Conservation (phyloP, 352 stramenopile genomes). For the Phytopythium oedochilum region DNA sequence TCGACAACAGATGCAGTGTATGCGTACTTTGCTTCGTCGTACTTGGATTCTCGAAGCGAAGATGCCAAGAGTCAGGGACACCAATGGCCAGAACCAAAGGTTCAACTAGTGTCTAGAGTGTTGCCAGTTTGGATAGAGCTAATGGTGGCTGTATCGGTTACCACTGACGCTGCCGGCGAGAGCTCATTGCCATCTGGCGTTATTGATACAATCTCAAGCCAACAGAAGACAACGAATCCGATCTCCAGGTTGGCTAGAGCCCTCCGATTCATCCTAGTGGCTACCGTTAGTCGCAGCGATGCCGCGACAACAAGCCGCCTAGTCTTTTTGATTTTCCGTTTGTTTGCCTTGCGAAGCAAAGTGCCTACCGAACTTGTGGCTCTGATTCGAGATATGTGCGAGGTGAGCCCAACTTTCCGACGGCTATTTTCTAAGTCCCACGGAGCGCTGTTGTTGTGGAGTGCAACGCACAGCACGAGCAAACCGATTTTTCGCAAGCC, state of each 20-base stretch:
- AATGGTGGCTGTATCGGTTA: not conserved
- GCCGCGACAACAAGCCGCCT: slow-evolving; percentile 31
- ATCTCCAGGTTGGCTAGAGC: slow-evolving; percentile 8
- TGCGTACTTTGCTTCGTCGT: not conserved
- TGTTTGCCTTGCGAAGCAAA: slow-evolving; percentile 27
- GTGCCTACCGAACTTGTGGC: slow-evolving; percentile 32
- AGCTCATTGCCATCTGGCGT: not conserved
- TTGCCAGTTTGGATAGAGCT: not conserved
- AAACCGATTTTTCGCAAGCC: not conserved
- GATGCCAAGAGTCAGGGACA: not conserved
- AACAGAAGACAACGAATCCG: not conserved
- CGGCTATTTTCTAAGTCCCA: slow-evolving; percentile 41
- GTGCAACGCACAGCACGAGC: slow-evolving; percentile 30
- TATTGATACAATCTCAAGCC: not conserved
- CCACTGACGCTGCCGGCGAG: not conserved
- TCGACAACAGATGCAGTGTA: not conserved
- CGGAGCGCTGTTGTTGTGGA: slow-evolving; percentile 38
- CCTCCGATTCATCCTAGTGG: slow-evolving; percentile 31
- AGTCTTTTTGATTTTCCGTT: slow-evolving; percentile 42
- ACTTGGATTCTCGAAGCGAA: not conserved
- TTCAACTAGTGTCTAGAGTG: not conserved
- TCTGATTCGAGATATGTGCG: slow-evolving; percentile 36
- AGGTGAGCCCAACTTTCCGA: slow-evolving; percentile 26
- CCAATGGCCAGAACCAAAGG: not conserved
- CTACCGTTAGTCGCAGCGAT: slow-evolving; percentile 30